Evolutionary conservation across 257 asterid species (phyloP).

Genomic region (Orobanche coerulescens): DNA sequence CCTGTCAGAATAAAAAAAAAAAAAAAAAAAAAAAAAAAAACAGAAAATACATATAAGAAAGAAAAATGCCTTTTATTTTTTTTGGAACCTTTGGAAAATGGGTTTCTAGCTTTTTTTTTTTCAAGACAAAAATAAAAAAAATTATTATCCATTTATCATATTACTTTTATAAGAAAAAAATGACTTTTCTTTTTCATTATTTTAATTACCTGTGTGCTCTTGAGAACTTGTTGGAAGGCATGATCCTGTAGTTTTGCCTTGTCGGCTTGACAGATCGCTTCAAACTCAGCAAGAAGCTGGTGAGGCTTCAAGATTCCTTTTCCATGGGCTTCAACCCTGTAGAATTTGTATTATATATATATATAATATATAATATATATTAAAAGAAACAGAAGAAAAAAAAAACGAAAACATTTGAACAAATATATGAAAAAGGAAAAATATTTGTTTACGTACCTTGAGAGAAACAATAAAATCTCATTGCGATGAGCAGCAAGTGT

Average conservation of each 20-base stretch:
- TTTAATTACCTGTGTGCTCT: conserved; percentile 55
- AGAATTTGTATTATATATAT: neutral
- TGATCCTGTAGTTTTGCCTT: conserved; percentile 50
- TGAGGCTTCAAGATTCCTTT: conserved; percentile 84
- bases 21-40: too few relatives aligned
- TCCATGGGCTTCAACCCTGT: conserved; percentile 75
- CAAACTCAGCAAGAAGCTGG: conserved; percentile 78
- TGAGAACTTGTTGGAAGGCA: conserved; percentile 70
- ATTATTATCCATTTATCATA: too few relatives aligned
- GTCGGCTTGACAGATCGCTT: conserved; percentile 42
- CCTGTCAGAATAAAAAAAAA: conserved; percentile 28
- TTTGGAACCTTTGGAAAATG: too few relatives aligned
- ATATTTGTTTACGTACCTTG: conserved; percentile 33
- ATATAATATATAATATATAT: neutral
- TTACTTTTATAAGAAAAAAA: too few relatives aligned
- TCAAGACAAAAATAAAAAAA: too few relatives aligned
- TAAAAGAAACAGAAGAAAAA: neutral
- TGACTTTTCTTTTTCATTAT: too few relatives aligned
- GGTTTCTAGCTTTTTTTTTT: too few relatives aligned
- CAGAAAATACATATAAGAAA: neutral
- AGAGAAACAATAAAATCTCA: conserved; percentile 55
- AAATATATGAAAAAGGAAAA: neutral
- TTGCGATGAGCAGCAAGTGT: conserved; percentile 77
- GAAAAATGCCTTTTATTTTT: too few relatives aligned
- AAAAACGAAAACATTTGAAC: neutral